A percentile compares a stretch with the other conserved stretches of the same genome.
Conservation (phyloP, 345 rosid species). For the Erucastrum elatum region DNA sequence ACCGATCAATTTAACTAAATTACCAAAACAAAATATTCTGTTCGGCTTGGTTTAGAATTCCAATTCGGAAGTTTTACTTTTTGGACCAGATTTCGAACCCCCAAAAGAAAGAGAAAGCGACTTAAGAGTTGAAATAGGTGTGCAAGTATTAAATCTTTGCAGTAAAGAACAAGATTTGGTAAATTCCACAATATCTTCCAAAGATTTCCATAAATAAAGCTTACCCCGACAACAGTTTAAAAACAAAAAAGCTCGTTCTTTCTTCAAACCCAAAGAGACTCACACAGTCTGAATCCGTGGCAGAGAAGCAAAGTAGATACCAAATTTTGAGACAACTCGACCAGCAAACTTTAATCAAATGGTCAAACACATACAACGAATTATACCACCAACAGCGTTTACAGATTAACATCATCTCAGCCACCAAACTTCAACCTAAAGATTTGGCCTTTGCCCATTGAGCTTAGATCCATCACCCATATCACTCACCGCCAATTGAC, state of each 20-base stretch:
- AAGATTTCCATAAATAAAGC: neutral
- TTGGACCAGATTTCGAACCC: slow-evolving; percentile 4
- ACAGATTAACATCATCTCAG: slow-evolving; percentile 32
- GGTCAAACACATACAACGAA: slow-evolving; percentile 30
- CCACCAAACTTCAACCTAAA: slow-evolving; percentile 38
- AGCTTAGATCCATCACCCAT: slow-evolving; percentile 18
- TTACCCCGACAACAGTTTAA: slow-evolving; percentile 11
- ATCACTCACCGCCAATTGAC: slow-evolving; percentile 20
- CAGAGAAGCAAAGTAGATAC: slow-evolving; percentile 35
- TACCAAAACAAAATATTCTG: neutral
- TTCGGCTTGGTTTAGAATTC: neutral
- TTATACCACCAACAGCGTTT: slow-evolving; percentile 16
- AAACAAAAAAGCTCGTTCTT: neutral
- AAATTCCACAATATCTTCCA: slow-evolving; percentile 1
- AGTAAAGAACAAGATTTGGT: slow-evolving; percentile 23
- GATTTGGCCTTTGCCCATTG: slow-evolving; percentile 22
- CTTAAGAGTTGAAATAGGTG: slow-evolving; percentile 1
- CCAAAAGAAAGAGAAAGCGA: slow-evolving; percentile 16
- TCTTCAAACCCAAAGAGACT: slow-evolving; percentile 18
- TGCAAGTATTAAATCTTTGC: slow-evolving; percentile 16
- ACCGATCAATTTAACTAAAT: neutral
- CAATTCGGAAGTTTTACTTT: neutral
- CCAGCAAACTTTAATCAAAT: slow-evolving; percentile 22
- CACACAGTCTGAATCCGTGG: slow-evolving; percentile 28
- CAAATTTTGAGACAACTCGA: slow-evolving; percentile 21